These are phyloP conservation scores for Penicillium psychrosexuale DNA, from an alignment of 2,329 filamentous ascomycete species.

Conservation along the genomic window DNA sequence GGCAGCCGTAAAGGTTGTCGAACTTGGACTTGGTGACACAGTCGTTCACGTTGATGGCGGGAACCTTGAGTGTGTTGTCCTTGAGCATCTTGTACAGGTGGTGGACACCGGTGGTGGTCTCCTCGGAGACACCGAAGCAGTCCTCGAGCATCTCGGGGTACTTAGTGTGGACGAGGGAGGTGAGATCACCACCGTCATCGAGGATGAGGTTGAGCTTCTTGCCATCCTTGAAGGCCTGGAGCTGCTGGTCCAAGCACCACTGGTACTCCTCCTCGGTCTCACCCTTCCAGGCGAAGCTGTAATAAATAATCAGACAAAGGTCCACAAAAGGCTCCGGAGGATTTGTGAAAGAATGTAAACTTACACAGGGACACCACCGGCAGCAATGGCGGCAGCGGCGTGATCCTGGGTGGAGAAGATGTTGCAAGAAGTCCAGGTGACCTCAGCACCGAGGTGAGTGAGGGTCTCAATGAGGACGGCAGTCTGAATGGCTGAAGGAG, in stretches of 20 bases:
- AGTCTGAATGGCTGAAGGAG: slow-evolving; percentile 77
- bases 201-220: slow-evolving; percentile 98
- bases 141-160: slow-evolving; percentile 97
- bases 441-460: slow-evolving; percentile 88
- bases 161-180: slow-evolving; percentile 92
- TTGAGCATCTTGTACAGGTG: slow-evolving; percentile 99
- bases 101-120: slow-evolving; percentile 99
- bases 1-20: slow-evolving; percentile 99
- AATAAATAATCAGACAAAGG: slow-evolving; percentile 2
- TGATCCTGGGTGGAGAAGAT: slow-evolving; percentile 99
- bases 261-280: slow-evolving; percentile 99
- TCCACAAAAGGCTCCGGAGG: background rate
- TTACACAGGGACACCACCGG: slow-evolving; percentile 80
- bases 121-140: slow-evolving; percentile 98
- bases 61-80: slow-evolving; percentile 82
- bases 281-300: slow-evolving; percentile 69
- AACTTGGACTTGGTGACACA: slow-evolving; percentile 99
- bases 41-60: slow-evolving; percentile 99
- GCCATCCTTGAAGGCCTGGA: slow-evolving; percentile 92
- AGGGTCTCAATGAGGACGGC: slow-evolving; percentile 99
- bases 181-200: slow-evolving; percentile 96
- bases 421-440: slow-evolving; percentile 99
- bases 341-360: slow-evolving; percentile 32
- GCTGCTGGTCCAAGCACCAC: slow-evolving; percentile 99
- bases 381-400: slow-evolving; percentile 95